phyloP scores from a whole-genome alignment of 2,329 filamentous ascomycete genomes.

The Aspergillus sp. region DNA sequence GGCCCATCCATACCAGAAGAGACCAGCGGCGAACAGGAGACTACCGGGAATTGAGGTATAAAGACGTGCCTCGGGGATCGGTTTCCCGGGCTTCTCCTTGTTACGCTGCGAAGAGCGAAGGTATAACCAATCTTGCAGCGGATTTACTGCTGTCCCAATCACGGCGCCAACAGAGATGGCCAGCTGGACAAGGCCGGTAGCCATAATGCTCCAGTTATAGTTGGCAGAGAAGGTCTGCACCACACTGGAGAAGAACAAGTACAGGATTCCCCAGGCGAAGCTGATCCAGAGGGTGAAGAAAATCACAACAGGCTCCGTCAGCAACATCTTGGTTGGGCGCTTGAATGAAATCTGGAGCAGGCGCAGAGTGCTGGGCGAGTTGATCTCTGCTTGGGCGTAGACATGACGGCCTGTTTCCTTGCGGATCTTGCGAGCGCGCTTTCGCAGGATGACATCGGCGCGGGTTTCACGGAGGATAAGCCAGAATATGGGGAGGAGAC shows the following conservation, averaged over 20 bases:
- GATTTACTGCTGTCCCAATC: conserved; percentile 43
- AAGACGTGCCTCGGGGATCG: conserved; percentile 45
- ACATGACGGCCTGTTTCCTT: conserved; percentile 32
- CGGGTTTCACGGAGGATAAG: conserved; percentile 44
- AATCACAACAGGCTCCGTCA: conserved; percentile 44
- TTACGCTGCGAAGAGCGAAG: conserved; percentile 26
- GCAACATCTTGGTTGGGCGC: conserved; percentile 39
- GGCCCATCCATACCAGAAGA: conserved; percentile 40
- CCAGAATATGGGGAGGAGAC: conserved; percentile 41
- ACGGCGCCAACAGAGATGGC: conserved; percentile 44
- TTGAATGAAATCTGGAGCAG: conserved; percentile 40
- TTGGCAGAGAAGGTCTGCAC: conserved; percentile 40
- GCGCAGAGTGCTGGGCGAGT: conserved; percentile 1
- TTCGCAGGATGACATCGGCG: conserved; percentile 42
- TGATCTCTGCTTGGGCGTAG: conserved; percentile 27
- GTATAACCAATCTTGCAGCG: conserved; percentile 36
- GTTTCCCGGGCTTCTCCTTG: conserved; percentile 35
- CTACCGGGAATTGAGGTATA: conserved; percentile 45
- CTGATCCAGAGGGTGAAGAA: conserved; percentile 47
- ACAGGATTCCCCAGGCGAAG: conserved; percentile 47
- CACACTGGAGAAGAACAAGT: conserved; percentile 43
- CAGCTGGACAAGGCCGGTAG: conserved; percentile 42
- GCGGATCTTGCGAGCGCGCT: conserved; percentile 41
- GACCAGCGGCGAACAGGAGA: conserved; percentile 32
- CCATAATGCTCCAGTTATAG: conserved; percentile 36